Conservation (phyloP, 2,329 filamentous ascomycete species). For the Colletotrichum euphorbiae region DNA sequence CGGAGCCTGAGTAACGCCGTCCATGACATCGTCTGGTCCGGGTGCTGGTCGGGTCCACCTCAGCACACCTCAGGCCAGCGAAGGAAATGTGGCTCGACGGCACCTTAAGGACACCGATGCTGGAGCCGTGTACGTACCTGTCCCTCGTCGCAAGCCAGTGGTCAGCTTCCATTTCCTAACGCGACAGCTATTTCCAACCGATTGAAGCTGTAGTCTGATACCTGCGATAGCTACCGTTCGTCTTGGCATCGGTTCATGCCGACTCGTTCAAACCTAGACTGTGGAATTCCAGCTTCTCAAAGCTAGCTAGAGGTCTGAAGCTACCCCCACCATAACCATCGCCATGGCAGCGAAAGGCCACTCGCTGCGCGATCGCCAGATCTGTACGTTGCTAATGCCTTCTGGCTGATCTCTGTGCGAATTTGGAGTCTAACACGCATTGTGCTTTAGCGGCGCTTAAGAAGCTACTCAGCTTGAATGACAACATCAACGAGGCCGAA, state of each 20-base stretch:
- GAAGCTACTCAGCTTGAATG: constrained; percentile 95
- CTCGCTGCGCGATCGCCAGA: constrained; percentile 64
- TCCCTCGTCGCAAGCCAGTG: constrained; percentile 25
- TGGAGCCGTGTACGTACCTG: constrained; percentile 38
- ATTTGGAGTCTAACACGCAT: background rate
- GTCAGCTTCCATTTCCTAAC: constrained; percentile 22
- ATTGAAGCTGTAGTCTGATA: constrained; percentile 16
- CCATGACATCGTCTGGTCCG: constrained; percentile 36
- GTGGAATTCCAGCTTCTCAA: constrained; percentile 4
- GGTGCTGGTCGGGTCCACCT: background rate
- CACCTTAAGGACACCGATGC: constrained; percentile 39
- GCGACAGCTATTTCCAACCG: constrained; percentile 9
- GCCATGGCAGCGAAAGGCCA: constrained; percentile 60
- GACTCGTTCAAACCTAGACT: background rate
- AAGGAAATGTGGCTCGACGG: constrained; percentile 40
- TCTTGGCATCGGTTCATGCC: constrained; percentile 13
- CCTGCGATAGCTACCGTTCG: background rate
- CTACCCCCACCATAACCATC: constrained; percentile 38
- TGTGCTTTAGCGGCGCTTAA: constrained; percentile 80
- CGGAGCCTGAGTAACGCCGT: constrained; percentile 30
- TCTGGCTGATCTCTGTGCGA: background rate
- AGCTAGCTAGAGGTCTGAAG: constrained; percentile 40
- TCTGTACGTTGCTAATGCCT: constrained; percentile 50
- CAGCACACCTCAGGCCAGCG: constrained; percentile 14
- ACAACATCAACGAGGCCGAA: constrained; percentile 70